Percentiles rank a stretch among this genome's conserved stretches.
Evolutionary conservation across 1,284 basidiomycete genomes (phyloP).

Genomic region (Ustanciosporium gigantosporum): DNA sequence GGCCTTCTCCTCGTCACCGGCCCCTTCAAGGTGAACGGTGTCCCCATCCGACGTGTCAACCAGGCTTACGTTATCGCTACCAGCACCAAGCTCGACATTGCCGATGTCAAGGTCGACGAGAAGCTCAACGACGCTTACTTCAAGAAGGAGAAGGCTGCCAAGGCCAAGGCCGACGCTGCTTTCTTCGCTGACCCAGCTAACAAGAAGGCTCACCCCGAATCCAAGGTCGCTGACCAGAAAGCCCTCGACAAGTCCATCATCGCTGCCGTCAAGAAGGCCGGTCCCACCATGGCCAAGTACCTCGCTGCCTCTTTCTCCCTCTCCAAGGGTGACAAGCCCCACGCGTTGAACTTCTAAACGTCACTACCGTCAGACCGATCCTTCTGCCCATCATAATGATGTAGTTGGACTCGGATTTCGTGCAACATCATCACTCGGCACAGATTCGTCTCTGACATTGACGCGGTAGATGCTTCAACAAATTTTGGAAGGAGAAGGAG

Average conservation of each 20-base stretch:
- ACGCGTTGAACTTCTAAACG: constrained; percentile 79
- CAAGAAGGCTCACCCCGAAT: constrained; percentile 86
- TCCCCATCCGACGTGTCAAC: constrained; percentile 95
- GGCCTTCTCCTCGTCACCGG: constrained; percentile 95
- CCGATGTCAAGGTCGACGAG: constrained; percentile 70
- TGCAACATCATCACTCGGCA: too few relatives aligned
- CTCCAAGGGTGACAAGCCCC: constrained; percentile 88
- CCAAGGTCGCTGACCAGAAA: constrained; percentile 92
- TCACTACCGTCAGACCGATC: too few relatives aligned
- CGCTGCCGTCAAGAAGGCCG: constrained; percentile 81
- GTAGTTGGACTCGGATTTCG: too few relatives aligned
- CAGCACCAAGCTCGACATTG: constrained; percentile 89
- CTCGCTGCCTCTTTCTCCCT: constrained; percentile 90
- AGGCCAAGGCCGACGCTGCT: constrained; percentile 92
- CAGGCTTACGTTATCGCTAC: constrained; percentile 99
- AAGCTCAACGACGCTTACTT: constrained; percentile 97
- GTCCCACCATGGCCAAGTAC: constrained; percentile 89
- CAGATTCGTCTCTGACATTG: too few relatives aligned
- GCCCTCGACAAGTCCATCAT: constrained; percentile 80
- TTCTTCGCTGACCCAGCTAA: constrained; percentile 90
- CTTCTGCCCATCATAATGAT: too few relatives aligned
- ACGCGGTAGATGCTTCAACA: too few relatives aligned
- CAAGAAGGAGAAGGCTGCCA: constrained; percentile 65
- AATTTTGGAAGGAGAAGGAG: too few relatives aligned
- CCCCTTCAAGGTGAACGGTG: constrained; percentile 98